Base-by-base conservation (phyloP, 108 stramenopile genomes). In the Skeletonema marinoi region DNA sequence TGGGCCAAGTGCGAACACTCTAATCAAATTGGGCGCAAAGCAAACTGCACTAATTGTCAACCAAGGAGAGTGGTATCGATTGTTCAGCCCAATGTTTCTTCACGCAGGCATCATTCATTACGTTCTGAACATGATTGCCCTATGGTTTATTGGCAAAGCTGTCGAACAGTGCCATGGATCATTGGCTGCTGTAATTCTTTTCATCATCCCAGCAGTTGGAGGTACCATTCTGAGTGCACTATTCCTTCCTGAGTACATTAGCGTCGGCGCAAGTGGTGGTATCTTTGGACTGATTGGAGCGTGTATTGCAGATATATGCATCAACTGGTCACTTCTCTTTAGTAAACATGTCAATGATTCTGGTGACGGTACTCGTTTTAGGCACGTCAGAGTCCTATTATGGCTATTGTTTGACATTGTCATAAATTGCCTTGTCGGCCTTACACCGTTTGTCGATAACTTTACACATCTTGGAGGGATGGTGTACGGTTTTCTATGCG, bases 51-150 rank as follows among this genome's bases (percentile, higher is more conserved):
- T 90, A 8, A 97, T 98, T 74, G 92, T 98, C 32, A 84, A 94
- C 35, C 80, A 87, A 54, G 92, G 90, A 39, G 90, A 98, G 69
- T 94, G 92, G 89, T 98, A 81, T 70, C 81, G 97, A 29, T 69
- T 98, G 16, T 84, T 96, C 65, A 89, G 92, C 21, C 90, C 98
- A 6, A 92, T 97, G 85, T 85, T 98, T 13, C 87, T 99, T 41
- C 98, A 99, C 82, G 97, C 96, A 0, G 98, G 98, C 4, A 38
- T 99, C 42, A 84, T 99, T 10, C 98, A 99, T 72, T 95, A 92
- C 67, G 11, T 98, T n/a, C 81, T 96, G 72, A 99, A 99, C 83
- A 93, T 96, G 93, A 54, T 88, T 13, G 97, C 93, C 0, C 71
- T 98, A 48, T 86, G 86, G 76, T 95, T 95, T 74, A 85, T 98